A percentile compares a stretch with the other conserved stretches of the same genome.
Evolutionary conservation across 2,329 filamentous ascomycete species (phyloP).

Genomic region (Xylariomycetidae sp.): DNA sequence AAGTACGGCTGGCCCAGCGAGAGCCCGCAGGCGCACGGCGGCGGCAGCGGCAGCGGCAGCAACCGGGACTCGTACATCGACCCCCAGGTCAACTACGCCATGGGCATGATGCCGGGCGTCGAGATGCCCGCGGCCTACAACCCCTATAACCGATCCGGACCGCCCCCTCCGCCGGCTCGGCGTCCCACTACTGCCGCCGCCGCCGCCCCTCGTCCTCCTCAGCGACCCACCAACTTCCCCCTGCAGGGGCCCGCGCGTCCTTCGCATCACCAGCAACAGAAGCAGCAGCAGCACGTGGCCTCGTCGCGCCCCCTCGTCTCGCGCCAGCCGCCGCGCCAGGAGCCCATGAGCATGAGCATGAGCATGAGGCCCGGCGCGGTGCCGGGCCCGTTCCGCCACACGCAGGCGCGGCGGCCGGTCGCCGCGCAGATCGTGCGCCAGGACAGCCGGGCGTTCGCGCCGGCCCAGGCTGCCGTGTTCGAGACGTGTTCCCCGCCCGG

Average conservation of each 20-base stretch:
- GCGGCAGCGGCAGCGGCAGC: not conserved
- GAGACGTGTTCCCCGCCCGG: too few species aligned
- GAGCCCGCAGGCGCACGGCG: not conserved
- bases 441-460: too few species aligned
- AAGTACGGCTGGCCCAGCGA: constrained; percentile 16
- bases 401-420: too few species aligned
- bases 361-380: too few species aligned
- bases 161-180: constrained; percentile 1
- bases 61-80: constrained; percentile 19
- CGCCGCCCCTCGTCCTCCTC: not conserved
- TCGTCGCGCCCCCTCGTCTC: too few species aligned
- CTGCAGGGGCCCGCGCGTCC: not conserved
- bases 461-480: too few species aligned
- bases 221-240: not conserved
- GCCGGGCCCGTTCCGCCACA: too few species aligned
- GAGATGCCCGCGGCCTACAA: constrained; percentile 14
- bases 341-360: too few species aligned
- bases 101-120: constrained; percentile 15
- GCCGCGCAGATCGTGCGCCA: too few species aligned
- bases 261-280: not conserved
- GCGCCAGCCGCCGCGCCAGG: too few species aligned
- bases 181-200: not conserved
- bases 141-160: constrained; percentile 6
- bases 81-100: constrained; percentile 5
- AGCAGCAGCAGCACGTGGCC: too few species aligned